Base-by-base conservation (phyloP, 768 basidiomycete species). In the Boletus subparvulus region DNA sequence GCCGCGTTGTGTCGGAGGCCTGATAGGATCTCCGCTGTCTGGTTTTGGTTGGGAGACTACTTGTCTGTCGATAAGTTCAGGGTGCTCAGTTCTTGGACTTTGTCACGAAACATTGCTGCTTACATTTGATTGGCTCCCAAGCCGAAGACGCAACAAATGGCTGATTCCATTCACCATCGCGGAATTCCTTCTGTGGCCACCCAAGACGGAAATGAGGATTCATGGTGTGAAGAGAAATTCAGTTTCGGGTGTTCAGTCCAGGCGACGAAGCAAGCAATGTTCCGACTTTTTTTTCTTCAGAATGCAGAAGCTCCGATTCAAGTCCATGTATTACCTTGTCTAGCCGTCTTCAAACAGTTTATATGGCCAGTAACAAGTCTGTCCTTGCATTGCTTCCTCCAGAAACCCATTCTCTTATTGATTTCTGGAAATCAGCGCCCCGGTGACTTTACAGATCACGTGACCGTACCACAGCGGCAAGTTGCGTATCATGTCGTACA, bases 1-100 rank as follows among this genome's bases (percentile, higher is more conserved):
- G 41, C 67, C 65, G 65, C 67, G 56, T 64, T 62, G 45, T 56
- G 52, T 56, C 58, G 46, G 59, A 55, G 46, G 56, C 37, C 40
- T 48, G 52, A 52, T 19, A 41, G 32, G 62, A 65, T 69, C 64
- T 65, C 63, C 65, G 63, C 66, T 52, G 47, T 58, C 65, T 65
- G 45, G 47, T 68, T 66, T 55, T 52, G 60, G 58, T 52, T 48
- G 62, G 19, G 12, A 43, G 33, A 51, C 46, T 62, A 8, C 55
- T 52, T 52, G 65, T 55, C 55, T 53, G 52, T 61, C 41, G 45
- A 17, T 16, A 54, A 47, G 56, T 54, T 57, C 57, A 67, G 59
- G 50, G 62, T 64, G 42, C 36, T 51, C 33, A 57, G 45, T 46
- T 60, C 45, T 42, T 35, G 47, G 55, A 52, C n/a, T 16, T 32